Conservation (phyloP, 179 eudicot species). For the Silene noctiflora region DNA sequence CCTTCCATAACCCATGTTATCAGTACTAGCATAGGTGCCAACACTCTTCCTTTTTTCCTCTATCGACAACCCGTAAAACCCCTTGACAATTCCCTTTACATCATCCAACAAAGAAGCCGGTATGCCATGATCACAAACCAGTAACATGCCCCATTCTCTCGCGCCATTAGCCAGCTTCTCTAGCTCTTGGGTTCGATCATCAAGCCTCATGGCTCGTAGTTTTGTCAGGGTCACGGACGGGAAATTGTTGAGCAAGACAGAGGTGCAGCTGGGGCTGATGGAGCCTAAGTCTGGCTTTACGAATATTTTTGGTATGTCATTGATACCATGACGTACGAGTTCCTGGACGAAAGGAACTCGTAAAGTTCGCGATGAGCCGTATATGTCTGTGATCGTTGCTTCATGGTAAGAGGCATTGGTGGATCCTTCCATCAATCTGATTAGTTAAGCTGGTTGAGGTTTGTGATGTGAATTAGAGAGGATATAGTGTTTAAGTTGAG, state of each 20-base stretch:
- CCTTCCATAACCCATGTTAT: conserved; percentile 35
- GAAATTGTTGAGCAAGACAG: conserved; percentile 13
- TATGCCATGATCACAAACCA: conserved; percentile 31
- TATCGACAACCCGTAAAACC: conserved; percentile 25
- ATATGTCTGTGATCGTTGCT: conserved; percentile 4
- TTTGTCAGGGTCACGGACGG: conserved; percentile 22
- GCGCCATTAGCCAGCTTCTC: conserved; percentile 17
- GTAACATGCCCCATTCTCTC: conserved; percentile 27
- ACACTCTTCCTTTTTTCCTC: conserved; percentile 27
- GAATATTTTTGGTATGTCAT: conserved; percentile 24
- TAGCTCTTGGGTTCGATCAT: conserved; percentile 16
- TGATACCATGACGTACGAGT: conserved; percentile 16
- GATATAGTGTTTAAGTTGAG: too few relatives aligned
- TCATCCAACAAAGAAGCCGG: conserved; percentile 14
- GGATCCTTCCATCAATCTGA: conserved; percentile 17
- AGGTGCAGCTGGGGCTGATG: too few relatives aligned
- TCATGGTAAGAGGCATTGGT: conserved; percentile 20
- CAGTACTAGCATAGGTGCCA: conserved; percentile 27
- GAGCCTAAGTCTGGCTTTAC: conserved; percentile 7
- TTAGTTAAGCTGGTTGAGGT: neutral
- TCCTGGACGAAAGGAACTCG: conserved; percentile 31
- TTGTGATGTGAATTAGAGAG: neutral
- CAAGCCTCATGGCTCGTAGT: neutral
- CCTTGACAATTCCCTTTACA: conserved; percentile 27
- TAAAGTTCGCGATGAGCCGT: conserved; percentile 14